A percentile compares a stretch with the other conserved stretches of the same genome.
These are phyloP conservation scores for Irpex sp. DNA, from an alignment of 1,284 basidiomycete species.

Conservation along the genomic window DNA sequence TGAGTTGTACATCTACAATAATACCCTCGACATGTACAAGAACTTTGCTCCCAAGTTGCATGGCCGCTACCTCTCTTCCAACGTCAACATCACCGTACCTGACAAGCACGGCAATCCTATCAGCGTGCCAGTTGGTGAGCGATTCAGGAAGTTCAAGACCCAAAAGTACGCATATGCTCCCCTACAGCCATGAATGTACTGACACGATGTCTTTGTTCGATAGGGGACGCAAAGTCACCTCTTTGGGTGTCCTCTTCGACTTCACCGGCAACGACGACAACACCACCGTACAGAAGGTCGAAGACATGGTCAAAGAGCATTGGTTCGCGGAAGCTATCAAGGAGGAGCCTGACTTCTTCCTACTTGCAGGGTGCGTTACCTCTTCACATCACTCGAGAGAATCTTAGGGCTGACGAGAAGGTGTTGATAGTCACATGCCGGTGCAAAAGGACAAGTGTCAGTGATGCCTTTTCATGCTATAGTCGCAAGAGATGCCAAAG, in stretches of 20 bases:
- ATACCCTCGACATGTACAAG: slow-evolving; percentile 74
- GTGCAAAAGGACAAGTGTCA: slow-evolving; percentile 56
- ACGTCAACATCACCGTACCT: slow-evolving; percentile 75
- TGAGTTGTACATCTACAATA: slow-evolving; percentile 77
- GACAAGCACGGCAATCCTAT: slow-evolving; percentile 43
- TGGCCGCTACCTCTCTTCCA: slow-evolving; percentile 78
- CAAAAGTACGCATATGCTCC: slow-evolving; percentile 43
- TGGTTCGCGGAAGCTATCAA: slow-evolving; percentile 77
- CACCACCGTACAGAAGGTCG: slow-evolving; percentile 70
- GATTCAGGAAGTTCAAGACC: slow-evolving; percentile 73
- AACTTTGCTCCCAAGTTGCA: slow-evolving; percentile 70
- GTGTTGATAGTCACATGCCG: slow-evolving; percentile 58
- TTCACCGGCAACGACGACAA: slow-evolving; percentile 62
- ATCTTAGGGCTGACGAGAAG: not conserved
- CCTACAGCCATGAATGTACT: not conserved
- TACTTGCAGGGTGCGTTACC: slow-evolving; percentile 54
- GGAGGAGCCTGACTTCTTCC: slow-evolving; percentile 79
- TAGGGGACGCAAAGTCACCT: slow-evolving; percentile 69
- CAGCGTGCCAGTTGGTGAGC: slow-evolving; percentile 61
- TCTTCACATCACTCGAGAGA: not conserved
- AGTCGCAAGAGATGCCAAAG: too few relatives aligned
- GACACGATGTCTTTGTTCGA: not conserved
- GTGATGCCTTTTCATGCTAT: slow-evolving; percentile 1
- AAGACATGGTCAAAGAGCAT: slow-evolving; percentile 67
- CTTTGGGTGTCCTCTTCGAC: slow-evolving; percentile 77